Base-by-base conservation (phyloP, 2,329 filamentous ascomycete genomes). In the Diatrype stigma region DNA sequence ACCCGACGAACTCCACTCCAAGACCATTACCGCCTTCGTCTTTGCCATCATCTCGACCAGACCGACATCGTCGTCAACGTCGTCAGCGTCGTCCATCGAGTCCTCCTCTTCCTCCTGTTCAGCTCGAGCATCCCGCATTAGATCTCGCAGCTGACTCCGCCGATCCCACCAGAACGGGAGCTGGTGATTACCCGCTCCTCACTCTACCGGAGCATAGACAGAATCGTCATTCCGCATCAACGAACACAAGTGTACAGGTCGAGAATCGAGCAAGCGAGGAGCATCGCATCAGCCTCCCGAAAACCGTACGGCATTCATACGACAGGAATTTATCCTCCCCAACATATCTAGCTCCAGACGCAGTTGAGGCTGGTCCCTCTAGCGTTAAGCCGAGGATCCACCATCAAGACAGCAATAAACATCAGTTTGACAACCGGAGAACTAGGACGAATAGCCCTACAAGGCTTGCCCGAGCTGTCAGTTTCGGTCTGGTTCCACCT, bases 1-100 rank as follows among this genome's bases (percentile, higher is more conserved):
- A 83, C 60, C 80, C 80, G 22, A 78, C 78, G 52, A 83, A 83
- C 62, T 83, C 79, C 23, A 82, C 80, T 2, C 79, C 79, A 42
- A 72, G 78, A 51, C 58, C 47, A 34, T 47, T 56, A 32, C 58
- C 63, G 11, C 44, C 49, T 42, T 28, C 48, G 21, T 16, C 34
- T 46, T 42, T 21, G n/a, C 30, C 30, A 19, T 12, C 42, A 14
- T 65, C 49, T 56, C 69, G 50, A 61, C 55, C 53, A 42, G 56
- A 63, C 8, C 56, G 59, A 44, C 51, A 59, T 21, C 47, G 51
- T 40, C 60, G 51, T 28, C 54, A 53, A n/a, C 47, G 60, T 42
- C 69, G 73, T 50, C 70, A 64, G 53, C 75, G 79, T 50, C 77
- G 77, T 23, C 73, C 73, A 16, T 82, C 79, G 14, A 77, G 77